Evolutionary conservation across 108 stramenopile species (phyloP), one percentile per base, ranked within the genome.

Genomic region (Nannochloropsis gaditana): DNA sequence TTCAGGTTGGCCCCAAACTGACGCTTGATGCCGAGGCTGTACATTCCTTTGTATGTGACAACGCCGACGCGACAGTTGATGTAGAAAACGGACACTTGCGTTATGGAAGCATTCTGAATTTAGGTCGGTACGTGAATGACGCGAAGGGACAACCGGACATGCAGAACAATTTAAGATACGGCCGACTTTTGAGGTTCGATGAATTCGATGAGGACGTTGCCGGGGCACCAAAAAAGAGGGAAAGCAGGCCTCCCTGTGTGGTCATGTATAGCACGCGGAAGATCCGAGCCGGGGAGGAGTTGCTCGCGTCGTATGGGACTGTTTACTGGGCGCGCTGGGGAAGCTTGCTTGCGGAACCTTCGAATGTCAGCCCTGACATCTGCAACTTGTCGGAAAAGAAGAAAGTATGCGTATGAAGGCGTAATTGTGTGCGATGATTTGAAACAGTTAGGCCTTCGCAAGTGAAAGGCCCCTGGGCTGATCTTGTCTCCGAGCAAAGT

Each of bases 101-200:
- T 15, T 2, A 73, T 73, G 59, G 3, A n/a, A 6, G 19, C 59
- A 73, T n/a, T 1, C 59, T n/a, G 59, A 73, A 73, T n/a, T 6
- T 73, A n/a, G 59, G 59, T 73, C 59, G 59, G n/a, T 73, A 73
- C 59, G 59, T 73, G 19, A 73, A 73, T 73, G 59, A 73, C n/a
- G 59, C 59, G 15, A 15, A n/a, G 19, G 59, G 59, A 8, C 59
- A 73, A 3, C 19, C 59, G n/a, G 2, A n/a, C 8, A 15, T 73
- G 59, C 19, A 73, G 59, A 73, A 73, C 59, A 73, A 73, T 6
- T n/a, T 73, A n/a, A 15, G 59, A 15, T 73, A 73, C 59, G 59
- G 59, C 59, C 4, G 59, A n/a, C n/a, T 73, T 4, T 73, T 73
- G 59, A 15, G 59, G n/a, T 73, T 73, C n/a, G 59, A 73, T n/a